Percentiles rank a stretch among this genome's conserved stretches.
phyloP scores from a whole-genome alignment of 768 basidiomycete species.

The Leccinum obscurum region DNA sequence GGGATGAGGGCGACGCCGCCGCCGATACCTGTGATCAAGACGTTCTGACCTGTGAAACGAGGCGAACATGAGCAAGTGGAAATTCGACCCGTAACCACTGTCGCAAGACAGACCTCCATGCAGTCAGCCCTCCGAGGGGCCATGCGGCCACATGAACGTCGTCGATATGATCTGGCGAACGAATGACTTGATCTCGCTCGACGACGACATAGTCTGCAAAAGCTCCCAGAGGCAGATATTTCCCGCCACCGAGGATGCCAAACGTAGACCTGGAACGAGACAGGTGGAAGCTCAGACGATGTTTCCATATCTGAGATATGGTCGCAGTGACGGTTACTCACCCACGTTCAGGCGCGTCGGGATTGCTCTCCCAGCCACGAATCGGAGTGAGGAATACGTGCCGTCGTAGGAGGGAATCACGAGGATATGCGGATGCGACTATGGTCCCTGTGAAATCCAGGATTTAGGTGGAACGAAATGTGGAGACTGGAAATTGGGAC shows the following conservation, averaged over 20 bases:
- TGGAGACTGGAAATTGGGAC: background rate
- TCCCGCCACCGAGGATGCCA: slow-evolving; percentile 63
- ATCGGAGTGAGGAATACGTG: slow-evolving; percentile 77
- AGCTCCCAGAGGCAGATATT: slow-evolving; percentile 59
- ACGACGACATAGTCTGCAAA: slow-evolving; percentile 78
- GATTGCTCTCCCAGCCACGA: slow-evolving; percentile 70
- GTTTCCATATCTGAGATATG: background rate
- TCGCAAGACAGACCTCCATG: slow-evolving; percentile 66
- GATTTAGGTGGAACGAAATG: background rate
- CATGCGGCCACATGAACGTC: slow-evolving; percentile 73
- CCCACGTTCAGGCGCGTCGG: slow-evolving; percentile 65
- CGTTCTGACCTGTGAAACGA: slow-evolving; percentile 55
- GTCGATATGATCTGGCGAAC: slow-evolving; percentile 63
- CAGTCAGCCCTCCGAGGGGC: slow-evolving; percentile 77
- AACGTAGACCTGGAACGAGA: slow-evolving; percentile 42
- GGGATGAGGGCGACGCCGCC: slow-evolving; percentile 81
- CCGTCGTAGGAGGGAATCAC: slow-evolving; percentile 57
- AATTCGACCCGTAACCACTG: background rate
- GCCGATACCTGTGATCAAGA: slow-evolving; percentile 81
- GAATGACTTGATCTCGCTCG: slow-evolving; percentile 69
- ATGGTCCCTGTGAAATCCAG: slow-evolving; percentile 53
- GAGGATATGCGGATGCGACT: slow-evolving; percentile 50
- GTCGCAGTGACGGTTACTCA: slow-evolving; percentile 31
- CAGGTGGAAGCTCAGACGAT: too few relatives aligned
- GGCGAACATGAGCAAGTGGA: background rate